phyloP scores from a whole-genome alignment of 2,329 filamentous ascomycete genomes.

The Colletotrichum godetiae region DNA sequence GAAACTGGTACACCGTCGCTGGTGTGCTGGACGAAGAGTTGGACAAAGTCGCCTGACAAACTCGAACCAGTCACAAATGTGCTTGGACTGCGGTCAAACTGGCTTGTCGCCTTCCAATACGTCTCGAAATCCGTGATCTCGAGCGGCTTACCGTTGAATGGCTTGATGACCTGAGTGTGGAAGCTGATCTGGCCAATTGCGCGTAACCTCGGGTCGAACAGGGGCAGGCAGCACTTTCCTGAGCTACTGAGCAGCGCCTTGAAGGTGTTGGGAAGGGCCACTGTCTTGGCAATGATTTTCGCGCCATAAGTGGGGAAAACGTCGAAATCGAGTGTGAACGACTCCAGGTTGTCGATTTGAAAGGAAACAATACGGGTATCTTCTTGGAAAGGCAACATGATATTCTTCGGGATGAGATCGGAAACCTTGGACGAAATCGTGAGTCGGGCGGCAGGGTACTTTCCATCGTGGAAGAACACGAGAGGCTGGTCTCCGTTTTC shows the following conservation, averaged over 20 bases:
- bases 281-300: constrained; percentile 96
- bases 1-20: constrained; percentile 88
- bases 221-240: constrained; percentile 83
- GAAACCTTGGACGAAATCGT: constrained; percentile 97
- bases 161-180: constrained; percentile 95
- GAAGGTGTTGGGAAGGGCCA: constrained; percentile 90
- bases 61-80: constrained; percentile 95
- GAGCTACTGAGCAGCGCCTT: constrained; percentile 79
- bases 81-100: constrained; percentile 85
- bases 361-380: constrained; percentile 94
- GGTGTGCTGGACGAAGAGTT: constrained; percentile 91
- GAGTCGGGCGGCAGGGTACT: constrained; percentile 92
- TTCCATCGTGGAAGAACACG: constrained; percentile 95
- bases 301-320: constrained; percentile 98
- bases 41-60: constrained; percentile 93
- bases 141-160: constrained; percentile 89
- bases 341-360: constrained; percentile 92
- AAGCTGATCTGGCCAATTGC: constrained; percentile 96
- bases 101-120: constrained; percentile 98
- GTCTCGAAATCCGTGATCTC: constrained; percentile 99
- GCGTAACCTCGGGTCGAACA: constrained; percentile 91
- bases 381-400: constrained; percentile 95
- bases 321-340: constrained; percentile 96
- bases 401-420: constrained; percentile 95
- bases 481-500: constrained; percentile 80